Base-by-base conservation (phyloP, 139 green algal genomes). In the Trebouxia sp. region DNA sequence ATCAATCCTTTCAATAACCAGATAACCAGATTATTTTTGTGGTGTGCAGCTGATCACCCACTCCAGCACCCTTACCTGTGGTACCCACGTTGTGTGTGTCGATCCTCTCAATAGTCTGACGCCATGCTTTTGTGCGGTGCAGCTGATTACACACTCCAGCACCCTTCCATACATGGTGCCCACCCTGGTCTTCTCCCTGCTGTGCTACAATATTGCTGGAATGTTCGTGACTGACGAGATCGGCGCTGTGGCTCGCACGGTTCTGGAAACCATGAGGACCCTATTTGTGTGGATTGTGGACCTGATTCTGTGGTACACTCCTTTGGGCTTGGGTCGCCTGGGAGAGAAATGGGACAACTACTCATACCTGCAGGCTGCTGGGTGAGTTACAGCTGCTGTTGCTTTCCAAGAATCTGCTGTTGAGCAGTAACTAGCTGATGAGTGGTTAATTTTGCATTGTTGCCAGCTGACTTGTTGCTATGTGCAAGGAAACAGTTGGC, bases 241-340 rank as follows among this genome's bases (percentile, higher is more conserved):
- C 26, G 91, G 91, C 22, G 91, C 91, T 2, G 89, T 94, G 20
- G 92, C 92, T 67, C 76, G 91, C 62, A 94, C 89, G 0, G 88
- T 95, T n/a, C 86, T 95, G 42, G 91, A 95, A 74, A 95, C 90
- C 38, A 91, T 85, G 56, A 78, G 91, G 20, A 95, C 91, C 2
- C 83, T 95, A 47, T 86, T 92, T 65, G 91, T 94, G 12, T 95
- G 91, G 91, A 80, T 93, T 55, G 89, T 90, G 47, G 89, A 88
- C 69, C 76, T 94, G 62, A 53, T 87, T 5, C 83, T 95, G 41
- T 93, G 87, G 80, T 94, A 94, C 84, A 87, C 85, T 0, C 83
- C 83, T 10, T 62, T 89, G 45, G 88, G 84, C 58, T 20, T 83
- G 12, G 78, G 74, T 65, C 80, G 82, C 37, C 74, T 95, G 41